Percentiles rank a stretch among this genome's conserved stretches.
Conservation (phyloP, 306 rosid genomes). For the Cicer judaicum region DNA sequence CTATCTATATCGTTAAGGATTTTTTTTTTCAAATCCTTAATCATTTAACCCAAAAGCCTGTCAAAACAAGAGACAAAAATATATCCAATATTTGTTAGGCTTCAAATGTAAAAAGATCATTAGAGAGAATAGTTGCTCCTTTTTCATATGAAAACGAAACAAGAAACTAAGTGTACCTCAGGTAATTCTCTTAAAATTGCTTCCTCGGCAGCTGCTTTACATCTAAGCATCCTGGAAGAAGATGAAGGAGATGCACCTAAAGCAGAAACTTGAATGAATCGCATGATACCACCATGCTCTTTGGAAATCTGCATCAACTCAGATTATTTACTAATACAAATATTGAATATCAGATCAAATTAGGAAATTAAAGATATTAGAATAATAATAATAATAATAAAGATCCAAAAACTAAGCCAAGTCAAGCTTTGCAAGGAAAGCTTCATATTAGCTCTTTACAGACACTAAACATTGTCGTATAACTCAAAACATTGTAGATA, state of each 20-base stretch:
- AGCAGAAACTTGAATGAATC: constrained; percentile 91
- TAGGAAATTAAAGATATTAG: constrained; percentile 39
- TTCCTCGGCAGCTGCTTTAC: constrained; percentile 94
- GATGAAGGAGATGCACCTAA: constrained; percentile 93
- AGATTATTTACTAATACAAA: constrained; percentile 33
- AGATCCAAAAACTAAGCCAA: neutral
- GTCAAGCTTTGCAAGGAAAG: too few relatives aligned
- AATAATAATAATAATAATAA: constrained; percentile 1
- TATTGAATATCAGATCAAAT: constrained; percentile 25
- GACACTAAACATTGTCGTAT: constrained; percentile 5
- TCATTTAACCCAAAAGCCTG: constrained; percentile 30
- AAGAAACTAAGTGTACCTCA: constrained; percentile 60
- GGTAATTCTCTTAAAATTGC: constrained; percentile 80
- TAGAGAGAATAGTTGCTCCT: constrained; percentile 8
- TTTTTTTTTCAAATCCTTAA: neutral
- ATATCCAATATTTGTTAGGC: constrained; percentile 17
- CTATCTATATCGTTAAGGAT: constrained; percentile 22
- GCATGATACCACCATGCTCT: constrained; percentile 96
- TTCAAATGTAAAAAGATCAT: neutral
- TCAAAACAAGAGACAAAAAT: constrained; percentile 22
- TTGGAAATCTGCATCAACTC: constrained; percentile 75
- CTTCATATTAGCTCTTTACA: neutral
- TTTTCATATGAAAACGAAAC: constrained; percentile 28
- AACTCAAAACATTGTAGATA: neutral
- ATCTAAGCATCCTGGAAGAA: constrained; percentile 76